Base-by-base conservation (phyloP, 805 yeast species). In the Tetrapisispora namnaoensis region DNA sequence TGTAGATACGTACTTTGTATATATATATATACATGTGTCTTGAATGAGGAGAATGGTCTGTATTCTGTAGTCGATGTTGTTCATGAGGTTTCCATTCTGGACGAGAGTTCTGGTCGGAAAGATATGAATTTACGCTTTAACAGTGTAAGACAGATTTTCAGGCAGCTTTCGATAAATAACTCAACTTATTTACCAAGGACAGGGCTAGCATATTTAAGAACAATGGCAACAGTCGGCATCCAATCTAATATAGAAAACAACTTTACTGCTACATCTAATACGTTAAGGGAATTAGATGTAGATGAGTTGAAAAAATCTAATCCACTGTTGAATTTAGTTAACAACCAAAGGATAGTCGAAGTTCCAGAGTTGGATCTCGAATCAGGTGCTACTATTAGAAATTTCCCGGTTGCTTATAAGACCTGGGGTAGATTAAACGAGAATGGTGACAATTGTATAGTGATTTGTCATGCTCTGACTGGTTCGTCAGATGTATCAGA, bases 401-500 rank as follows among this genome's bases (percentile, higher is more conserved):
- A 86, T 27, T 87, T 90, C 41, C 98, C 96, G 0, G 86, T 93
- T 21, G 99, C 98, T 2, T 93, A 86, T 70, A 91, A 91, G 65
- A 84, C 95, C 0, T 93, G 97, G 97, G 99, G 99, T 2, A 73
- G 77, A 48, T 73, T 93, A 43, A 89, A 89, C 61, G 77, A 72
- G 8, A 70, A 66, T 2, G 80, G 76, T 9, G 82, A 81, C 55
- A 93, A 93, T 62, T 89, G 83, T 51, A 71, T 93, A 73, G 79
- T 93, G n/a, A 86, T 93, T 14, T 86, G 96, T 58, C 99, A 93
- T 70, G 98, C 99, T 0, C 72, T 93, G 48, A 89, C 98, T 0
- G 99, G 99, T 0, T 88, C 96, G 0, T 78, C 96, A 0, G 98
- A 93, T 63, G 96, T 91, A 17, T 76, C 84, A 37, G 99, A 93